These are phyloP conservation scores for Eleusine coracana DNA, from an alignment of 176 grass and related monocot species.

Conservation along the genomic window DNA sequence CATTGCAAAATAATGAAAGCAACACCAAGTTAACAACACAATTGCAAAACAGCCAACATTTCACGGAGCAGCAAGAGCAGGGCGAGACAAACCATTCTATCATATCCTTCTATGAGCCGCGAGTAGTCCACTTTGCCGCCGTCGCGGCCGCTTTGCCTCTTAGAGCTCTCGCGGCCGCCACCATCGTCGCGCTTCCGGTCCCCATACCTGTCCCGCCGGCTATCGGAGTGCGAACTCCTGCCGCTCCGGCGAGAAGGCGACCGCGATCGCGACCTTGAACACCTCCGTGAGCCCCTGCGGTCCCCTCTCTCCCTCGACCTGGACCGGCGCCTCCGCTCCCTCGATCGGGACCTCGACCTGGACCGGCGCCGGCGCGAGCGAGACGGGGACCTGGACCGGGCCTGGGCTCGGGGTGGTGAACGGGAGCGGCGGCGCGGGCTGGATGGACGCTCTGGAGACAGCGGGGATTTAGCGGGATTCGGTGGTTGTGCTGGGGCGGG, in stretches of 20 bases:
- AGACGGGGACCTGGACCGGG: conserved; percentile 42
- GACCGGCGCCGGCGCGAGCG: conserved; percentile 47
- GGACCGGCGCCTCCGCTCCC: background rate
- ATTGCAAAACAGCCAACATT: background rate
- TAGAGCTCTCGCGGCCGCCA: conserved; percentile 48
- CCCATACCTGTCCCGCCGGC: conserved; percentile 45
- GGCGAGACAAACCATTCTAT: conserved; percentile 66
- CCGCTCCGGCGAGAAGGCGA: conserved; percentile 41
- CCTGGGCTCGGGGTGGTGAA: background rate
- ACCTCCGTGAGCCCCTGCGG: background rate
- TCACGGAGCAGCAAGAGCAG: background rate
- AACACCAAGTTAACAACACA: background rate
- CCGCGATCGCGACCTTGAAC: conserved; percentile 30
- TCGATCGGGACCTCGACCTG: conserved; percentile 48
- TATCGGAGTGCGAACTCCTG: conserved; percentile 38
- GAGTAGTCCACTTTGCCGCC: conserved; percentile 65
- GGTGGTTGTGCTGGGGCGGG: conserved; percentile 10
- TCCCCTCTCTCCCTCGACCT: too few relatives aligned
- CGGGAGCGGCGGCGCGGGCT: conserved; percentile 13
- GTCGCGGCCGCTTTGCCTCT: conserved; percentile 34
- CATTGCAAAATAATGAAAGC: background rate
- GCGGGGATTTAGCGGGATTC: background rate
- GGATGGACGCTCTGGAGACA: background rate
- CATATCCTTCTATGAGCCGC: conserved; percentile 77
- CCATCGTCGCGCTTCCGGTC: conserved; percentile 27